Base-by-base conservation (phyloP, 1,284 basidiomycete species). In the Trichosporon coremiiforme region DNA sequence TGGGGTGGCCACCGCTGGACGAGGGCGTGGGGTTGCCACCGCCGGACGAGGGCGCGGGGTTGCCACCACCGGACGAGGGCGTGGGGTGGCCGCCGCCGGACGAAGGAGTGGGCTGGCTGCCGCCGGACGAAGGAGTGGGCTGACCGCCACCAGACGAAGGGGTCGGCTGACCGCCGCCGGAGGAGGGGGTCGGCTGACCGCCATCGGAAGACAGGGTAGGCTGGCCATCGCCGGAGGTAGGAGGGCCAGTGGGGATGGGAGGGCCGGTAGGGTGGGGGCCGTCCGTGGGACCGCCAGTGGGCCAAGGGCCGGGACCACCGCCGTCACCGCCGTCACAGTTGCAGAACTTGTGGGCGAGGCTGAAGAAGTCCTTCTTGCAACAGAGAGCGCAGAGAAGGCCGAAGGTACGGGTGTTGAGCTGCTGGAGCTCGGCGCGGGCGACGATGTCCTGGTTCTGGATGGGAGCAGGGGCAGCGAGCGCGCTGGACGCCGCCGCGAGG, bases 401-500 rank as follows among this genome's bases (percentile, higher is more conserved):
- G 20, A 53, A 53, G 4, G 50, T 53, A 12, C 50, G 50, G 20
- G 50, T 3, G 50, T 25, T 53, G 20, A 53, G 50, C 17, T 53
- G n/a, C 50, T 53, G 50, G 8, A 22, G 20, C 50, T 53, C 50
- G 5, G 50, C 50, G 50, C 50, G 50, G 9, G 50, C n/a, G 20
- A 53, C 50, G 7, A 53, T n/a, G 20, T 53, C 50, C 15, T 25
- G n/a, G 20, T 25, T 22, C 20, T 25, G 50, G n/a, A 17, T 5
- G 15, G 50, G 50, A 17, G 50, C 50, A 4, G 50, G 50, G 6
- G 50, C 50, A 20, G 20, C 50, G 22, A 53, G 50, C 22, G 50
- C 50, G 50, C 50, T 25, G 50, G 50, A 53, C 50, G 50, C 50
- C 50, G 50, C 50, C 50, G 22, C 50, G 50, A 53, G 50, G 50